phyloP scores from a whole-genome alignment of 208 protist species.

The Acanthamoeba sp. region DNA sequence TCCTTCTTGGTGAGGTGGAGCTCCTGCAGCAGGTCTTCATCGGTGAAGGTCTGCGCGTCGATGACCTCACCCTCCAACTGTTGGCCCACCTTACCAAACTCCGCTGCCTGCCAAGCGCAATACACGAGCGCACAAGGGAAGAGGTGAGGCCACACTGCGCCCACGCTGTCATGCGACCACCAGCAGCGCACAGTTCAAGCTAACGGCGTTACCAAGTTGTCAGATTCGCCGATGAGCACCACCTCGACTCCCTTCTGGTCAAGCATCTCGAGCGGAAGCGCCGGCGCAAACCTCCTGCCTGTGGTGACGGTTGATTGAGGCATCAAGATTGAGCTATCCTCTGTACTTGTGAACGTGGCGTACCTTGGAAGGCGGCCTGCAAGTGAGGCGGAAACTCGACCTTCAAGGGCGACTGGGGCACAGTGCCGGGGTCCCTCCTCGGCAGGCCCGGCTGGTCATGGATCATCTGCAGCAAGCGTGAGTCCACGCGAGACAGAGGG shows the following conservation, averaged over 20 bases:
- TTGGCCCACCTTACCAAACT: slow-evolving; percentile 34
- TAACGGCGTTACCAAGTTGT: slow-evolving; percentile 61
- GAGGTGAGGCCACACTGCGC: no score
- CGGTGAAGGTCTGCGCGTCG: slow-evolving; percentile 17
- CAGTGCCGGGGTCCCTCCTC: background rate
- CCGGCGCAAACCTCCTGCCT: slow-evolving; percentile 11
- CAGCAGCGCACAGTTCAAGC: no score
- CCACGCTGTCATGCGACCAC: no score
- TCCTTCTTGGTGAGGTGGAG: slow-evolving; percentile 3
- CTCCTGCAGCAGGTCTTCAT: slow-evolving; percentile 15
- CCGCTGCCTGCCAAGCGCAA: background rate
- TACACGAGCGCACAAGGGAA: no score
- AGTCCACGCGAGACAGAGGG: background rate
- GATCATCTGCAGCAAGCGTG: background rate
- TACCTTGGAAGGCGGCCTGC: slow-evolving; percentile 46
- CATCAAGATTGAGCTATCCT: no score
- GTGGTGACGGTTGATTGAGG: background rate
- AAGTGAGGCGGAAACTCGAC: slow-evolving; percentile 22
- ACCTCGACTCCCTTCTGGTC: slow-evolving; percentile 52
- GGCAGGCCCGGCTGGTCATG: slow-evolving; percentile 14
- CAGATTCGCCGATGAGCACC: slow-evolving; percentile 31
- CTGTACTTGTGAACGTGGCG: no score
- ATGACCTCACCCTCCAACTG: slow-evolving; percentile 24
- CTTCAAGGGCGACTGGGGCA: background rate
- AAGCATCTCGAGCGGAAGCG: slow-evolving; percentile 14